phyloP scores from a whole-genome alignment of 192 early-diverging fungal genomes.

The Rhizoclosmatium sp. region DNA sequence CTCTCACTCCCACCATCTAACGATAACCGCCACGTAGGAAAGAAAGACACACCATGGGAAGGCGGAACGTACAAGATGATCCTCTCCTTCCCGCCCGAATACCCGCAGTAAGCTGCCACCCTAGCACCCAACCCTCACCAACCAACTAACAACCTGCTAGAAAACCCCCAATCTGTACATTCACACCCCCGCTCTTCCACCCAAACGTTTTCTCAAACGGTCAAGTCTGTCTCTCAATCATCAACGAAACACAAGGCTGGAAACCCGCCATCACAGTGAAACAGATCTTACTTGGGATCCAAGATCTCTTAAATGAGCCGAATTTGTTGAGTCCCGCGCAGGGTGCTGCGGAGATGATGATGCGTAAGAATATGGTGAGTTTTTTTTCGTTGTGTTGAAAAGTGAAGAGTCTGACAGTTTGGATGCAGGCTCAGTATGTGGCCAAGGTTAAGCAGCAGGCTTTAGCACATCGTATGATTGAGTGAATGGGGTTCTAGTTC shows the following conservation, averaged over 20 bases:
- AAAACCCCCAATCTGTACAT: conserved; percentile 79
- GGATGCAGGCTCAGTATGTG: conserved; percentile 10
- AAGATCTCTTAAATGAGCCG: conserved; percentile 86
- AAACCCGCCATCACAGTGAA: conserved; percentile 88
- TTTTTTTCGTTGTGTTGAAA: background rate
- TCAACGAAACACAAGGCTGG: conserved; percentile 90
- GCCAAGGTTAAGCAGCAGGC: conserved; percentile 22
- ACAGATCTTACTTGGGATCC: conserved; percentile 94
- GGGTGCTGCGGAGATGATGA: conserved; percentile 77
- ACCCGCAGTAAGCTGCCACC: conserved; percentile 78
- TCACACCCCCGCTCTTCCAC: conserved; percentile 38
- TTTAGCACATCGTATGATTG: background rate
- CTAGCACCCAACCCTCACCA: no score
- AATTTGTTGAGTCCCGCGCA: conserved; percentile 91
- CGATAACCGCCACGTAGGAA: conserved; percentile 40
- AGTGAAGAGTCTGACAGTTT: no score
- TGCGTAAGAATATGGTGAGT: conserved; percentile 58
- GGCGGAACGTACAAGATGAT: conserved; percentile 82
- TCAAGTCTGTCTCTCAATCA: conserved; percentile 94
- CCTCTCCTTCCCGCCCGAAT: conserved; percentile 84
- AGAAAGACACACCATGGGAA: conserved; percentile 73
- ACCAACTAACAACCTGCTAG: conserved; percentile 68
- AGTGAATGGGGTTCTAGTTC: background rate
- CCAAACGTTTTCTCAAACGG: conserved; percentile 97
- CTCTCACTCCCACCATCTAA: background rate